Conservation (phyloP, 1,284 basidiomycete genomes). For the Schizophyllum commune region DNA sequence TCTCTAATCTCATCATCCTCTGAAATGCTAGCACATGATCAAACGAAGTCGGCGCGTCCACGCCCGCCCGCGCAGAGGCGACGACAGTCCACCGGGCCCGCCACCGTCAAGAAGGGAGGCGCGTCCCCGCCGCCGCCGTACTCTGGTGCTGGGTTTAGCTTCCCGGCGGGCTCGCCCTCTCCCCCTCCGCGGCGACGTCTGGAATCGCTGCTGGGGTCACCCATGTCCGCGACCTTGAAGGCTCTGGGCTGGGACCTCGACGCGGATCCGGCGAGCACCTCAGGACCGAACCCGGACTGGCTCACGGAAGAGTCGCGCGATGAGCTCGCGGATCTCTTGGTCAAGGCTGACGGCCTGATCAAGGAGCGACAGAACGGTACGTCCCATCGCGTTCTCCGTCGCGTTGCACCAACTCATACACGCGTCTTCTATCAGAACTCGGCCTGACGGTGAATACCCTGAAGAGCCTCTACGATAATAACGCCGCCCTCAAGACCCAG, state of each 20-base stretch:
- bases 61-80: background rate
- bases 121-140: background rate
- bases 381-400: slow-evolving; percentile 15
- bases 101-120: background rate
- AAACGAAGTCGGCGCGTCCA: background rate
- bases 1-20: background rate
- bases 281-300: slow-evolving; percentile 30
- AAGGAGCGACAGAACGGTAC: slow-evolving; percentile 69
- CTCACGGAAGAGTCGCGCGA: slow-evolving; percentile 60
- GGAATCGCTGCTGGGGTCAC: slow-evolving; percentile 30
- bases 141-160: slow-evolving; percentile 7
- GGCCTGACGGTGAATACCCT: slow-evolving; percentile 58
- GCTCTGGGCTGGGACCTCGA: slow-evolving; percentile 19
- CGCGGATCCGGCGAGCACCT: slow-evolving; percentile 9
- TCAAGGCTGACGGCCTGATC: slow-evolving; percentile 66
- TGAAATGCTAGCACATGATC: background rate
- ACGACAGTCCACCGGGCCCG: background rate
- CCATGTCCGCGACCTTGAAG: slow-evolving; percentile 27
- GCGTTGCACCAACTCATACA: slow-evolving; percentile 6
- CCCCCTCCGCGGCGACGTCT: slow-evolving; percentile 38
- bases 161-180: slow-evolving; percentile 16
- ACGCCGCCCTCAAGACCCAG: slow-evolving; percentile 56
- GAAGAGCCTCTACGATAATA: slow-evolving; percentile 63
- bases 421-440: slow-evolving; percentile 43
- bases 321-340: slow-evolving; percentile 59